Evolutionary conservation across 2,329 filamentous ascomycete species (phyloP).

Genomic region (Sporothrix mexicana): DNA sequence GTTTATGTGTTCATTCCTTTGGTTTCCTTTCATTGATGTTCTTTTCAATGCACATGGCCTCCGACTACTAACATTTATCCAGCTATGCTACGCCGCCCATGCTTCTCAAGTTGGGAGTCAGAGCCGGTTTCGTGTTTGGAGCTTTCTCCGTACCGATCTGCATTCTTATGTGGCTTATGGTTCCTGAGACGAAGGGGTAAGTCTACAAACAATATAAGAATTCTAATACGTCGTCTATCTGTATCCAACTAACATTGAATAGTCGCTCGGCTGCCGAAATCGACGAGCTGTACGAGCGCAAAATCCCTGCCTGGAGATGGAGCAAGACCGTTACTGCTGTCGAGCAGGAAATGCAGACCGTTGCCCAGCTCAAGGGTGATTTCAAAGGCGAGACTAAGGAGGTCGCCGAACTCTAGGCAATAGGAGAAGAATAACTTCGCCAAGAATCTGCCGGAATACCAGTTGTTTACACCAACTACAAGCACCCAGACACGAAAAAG

Average conservation of each 20-base stretch:
- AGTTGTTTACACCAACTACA: no score
- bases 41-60: no score
- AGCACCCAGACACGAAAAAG: no score
- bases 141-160: constrained; percentile 10
- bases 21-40: not conserved
- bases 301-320: constrained; percentile 12
- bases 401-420: no score
- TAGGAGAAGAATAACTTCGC: no score
- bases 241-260: not conserved
- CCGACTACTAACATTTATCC: no score
- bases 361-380: not conserved
- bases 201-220: not conserved
- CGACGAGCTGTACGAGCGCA: constrained; percentile 14
- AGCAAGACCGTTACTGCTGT: constrained; percentile 8
- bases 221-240: not conserved
- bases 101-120: not conserved
- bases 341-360: constrained; percentile 7
- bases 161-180: constrained; percentile 10
- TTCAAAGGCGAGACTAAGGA: not conserved
- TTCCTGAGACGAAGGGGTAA: constrained; percentile 12
- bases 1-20: not conserved
- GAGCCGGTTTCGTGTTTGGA: not conserved
- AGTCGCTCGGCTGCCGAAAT: constrained; percentile 14
- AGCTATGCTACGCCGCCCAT: constrained; percentile 11
- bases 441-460: no score